These are phyloP conservation scores for Morella rubra DNA, from an alignment of 306 rosid species.

Conservation along the genomic window DNA sequence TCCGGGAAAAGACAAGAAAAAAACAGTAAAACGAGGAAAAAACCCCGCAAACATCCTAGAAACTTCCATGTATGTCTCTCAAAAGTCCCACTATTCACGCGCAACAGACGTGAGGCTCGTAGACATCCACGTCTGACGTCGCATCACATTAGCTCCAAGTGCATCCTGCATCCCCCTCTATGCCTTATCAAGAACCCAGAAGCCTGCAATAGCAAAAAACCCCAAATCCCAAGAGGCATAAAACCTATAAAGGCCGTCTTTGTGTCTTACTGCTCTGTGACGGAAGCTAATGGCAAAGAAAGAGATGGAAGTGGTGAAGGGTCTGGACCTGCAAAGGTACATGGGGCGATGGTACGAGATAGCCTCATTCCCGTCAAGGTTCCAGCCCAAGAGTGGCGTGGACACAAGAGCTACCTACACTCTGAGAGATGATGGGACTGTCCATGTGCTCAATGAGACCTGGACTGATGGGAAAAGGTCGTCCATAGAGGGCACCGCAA, in stretches of 20 bases:
- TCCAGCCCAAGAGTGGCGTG: constrained; percentile 66
- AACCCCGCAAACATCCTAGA: too few relatives aligned
- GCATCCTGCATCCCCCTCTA: too few relatives aligned
- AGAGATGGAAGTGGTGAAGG: constrained; percentile 64
- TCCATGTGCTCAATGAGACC: constrained; percentile 80
- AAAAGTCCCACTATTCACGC: too few relatives aligned
- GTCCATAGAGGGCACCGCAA: constrained; percentile 67
- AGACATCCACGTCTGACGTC: constrained; percentile 21
- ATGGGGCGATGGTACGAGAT: constrained; percentile 98
- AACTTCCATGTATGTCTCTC: too few relatives aligned
- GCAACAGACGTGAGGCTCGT: too few relatives aligned
- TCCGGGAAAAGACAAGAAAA: too few relatives aligned
- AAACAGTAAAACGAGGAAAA: too few relatives aligned
- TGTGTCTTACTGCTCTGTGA: too few relatives aligned
- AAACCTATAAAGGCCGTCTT: too few relatives aligned
- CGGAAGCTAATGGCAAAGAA: constrained; percentile 43
- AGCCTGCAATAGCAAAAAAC: too few relatives aligned
- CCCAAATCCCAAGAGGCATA: not conserved
- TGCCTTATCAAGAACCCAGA: not conserved
- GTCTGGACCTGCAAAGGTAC: constrained; percentile 59
- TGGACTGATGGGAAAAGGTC: constrained; percentile 63
- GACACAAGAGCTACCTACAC: constrained; percentile 89
- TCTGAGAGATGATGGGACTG: constrained; percentile 57
- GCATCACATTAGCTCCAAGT: not conserved
- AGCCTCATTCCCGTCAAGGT: constrained; percentile 71